Percentiles rank a stretch among this genome's conserved stretches.
These are phyloP conservation scores for Takashimella koratensis DNA, from an alignment of 1,284 basidiomycete genomes.

Conservation along the genomic window DNA sequence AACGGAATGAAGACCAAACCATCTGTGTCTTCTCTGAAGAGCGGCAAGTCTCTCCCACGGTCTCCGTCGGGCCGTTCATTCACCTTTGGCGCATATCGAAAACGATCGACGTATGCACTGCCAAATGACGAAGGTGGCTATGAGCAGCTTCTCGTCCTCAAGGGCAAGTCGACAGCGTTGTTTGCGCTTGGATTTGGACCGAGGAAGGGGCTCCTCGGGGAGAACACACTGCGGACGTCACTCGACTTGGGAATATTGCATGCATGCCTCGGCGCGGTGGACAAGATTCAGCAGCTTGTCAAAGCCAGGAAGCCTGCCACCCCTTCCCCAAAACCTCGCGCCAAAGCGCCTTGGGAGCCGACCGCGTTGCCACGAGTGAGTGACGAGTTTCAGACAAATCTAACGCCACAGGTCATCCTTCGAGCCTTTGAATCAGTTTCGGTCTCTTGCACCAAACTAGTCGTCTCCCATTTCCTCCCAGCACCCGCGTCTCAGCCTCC, in stretches of 20 bases:
- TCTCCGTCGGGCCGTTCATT: not conserved
- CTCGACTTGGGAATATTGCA: conserved; percentile 25
- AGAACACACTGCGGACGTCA: conserved; percentile 32
- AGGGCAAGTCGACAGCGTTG: conserved; percentile 16
- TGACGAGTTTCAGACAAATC: not conserved
- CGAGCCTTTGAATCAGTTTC: conserved; percentile 34
- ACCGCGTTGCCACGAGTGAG: conserved; percentile 18
- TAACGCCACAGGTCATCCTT: conserved; percentile 30
- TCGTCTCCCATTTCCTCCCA: conserved; percentile 25
- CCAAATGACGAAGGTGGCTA: conserved; percentile 11
- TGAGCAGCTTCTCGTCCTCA: conserved; percentile 21
- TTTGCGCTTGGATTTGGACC: conserved; percentile 37
- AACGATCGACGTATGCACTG: not conserved
- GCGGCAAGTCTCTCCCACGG: not conserved
- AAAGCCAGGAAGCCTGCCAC: conserved; percentile 4
- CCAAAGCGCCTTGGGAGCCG: conserved; percentile 8
- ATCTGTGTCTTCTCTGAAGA: not conserved
- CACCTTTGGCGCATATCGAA: not conserved
- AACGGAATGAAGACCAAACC: not conserved
- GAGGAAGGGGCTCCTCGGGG: conserved; percentile 29
- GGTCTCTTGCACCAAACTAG: conserved; percentile 20
- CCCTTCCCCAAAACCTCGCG: not conserved
- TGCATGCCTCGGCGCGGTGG: conserved; percentile 24
- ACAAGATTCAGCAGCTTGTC: conserved; percentile 20
- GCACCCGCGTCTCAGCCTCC: conserved; percentile 5